Evolutionary conservation across 345 rosid genomes (phyloP).

Genomic region (Salix udensis): DNA sequence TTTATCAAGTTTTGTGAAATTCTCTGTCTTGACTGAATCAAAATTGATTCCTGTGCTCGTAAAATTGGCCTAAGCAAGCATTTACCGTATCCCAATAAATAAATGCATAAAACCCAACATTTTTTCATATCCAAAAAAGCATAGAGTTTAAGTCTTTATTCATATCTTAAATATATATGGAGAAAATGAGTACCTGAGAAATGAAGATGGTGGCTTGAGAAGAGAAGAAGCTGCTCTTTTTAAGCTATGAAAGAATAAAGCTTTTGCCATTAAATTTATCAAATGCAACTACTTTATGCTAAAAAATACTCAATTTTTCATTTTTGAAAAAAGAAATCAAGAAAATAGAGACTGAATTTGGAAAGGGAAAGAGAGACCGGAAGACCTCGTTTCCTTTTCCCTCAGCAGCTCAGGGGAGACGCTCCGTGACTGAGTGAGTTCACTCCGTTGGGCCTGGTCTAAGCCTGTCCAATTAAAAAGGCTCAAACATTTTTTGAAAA

Average conservation of each 20-base stretch:
- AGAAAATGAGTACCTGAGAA: conserved; percentile 13
- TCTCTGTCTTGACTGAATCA: conserved; percentile 11
- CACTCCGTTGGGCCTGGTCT: neutral
- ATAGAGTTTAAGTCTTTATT: neutral
- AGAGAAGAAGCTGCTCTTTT: conserved; percentile 16
- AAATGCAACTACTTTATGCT: neutral
- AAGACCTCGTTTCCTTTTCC: neutral
- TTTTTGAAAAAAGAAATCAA: neutral
- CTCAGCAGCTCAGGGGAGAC: neutral
- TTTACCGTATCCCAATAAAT: neutral
- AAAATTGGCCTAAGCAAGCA: conserved; percentile 8
- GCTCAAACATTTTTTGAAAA: too few species aligned
- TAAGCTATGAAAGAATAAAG: conserved; percentile 9
- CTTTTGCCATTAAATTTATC: conserved; percentile 10
- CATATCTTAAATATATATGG: neutral
- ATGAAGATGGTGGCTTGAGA: conserved; percentile 5
- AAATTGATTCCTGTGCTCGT: conserved; percentile 1
- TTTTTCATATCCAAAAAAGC: neutral
- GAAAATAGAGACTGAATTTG: neutral
- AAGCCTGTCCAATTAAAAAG: neutral
- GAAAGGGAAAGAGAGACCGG: neutral
- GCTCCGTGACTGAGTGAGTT: neutral
- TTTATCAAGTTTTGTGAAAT: conserved; percentile 12
- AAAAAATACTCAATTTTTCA: neutral
- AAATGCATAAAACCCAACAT: neutral